Evolutionary conservation across 257 asterid genomes (phyloP).

Genomic region (Lavandula angustifolia): DNA sequence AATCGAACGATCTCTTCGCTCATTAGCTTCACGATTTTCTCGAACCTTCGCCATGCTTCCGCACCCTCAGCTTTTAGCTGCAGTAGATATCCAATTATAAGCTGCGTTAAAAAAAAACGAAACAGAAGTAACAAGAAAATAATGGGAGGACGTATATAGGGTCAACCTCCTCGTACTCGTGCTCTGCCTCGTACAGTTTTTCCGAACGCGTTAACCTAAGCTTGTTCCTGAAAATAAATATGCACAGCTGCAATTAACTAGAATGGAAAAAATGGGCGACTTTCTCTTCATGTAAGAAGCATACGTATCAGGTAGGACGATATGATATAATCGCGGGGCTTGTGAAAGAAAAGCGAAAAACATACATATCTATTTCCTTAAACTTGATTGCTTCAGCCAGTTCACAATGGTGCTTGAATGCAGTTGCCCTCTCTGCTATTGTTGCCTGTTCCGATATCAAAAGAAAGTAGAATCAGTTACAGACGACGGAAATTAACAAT

Average conservation of each 20-base stretch:
- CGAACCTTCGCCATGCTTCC: conserved; percentile 74
- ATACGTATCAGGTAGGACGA: too few species aligned
- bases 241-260: conserved; percentile 17
- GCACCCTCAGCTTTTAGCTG: conserved; percentile 73
- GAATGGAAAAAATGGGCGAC: neutral
- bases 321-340: too few species aligned
- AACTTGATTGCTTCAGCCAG: conserved; percentile 88
- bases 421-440: conserved; percentile 81
- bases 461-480: conserved; percentile 22
- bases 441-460: conserved; percentile 67
- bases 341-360: neutral
- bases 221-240: conserved; percentile 70
- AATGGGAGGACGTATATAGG: neutral
- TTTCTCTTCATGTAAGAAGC: too few species aligned
- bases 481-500: conserved; percentile 7
- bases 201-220: conserved; percentile 80
- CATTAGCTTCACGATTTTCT: conserved; percentile 74
- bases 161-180: conserved; percentile 88
- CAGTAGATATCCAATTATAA: conserved; percentile 29
- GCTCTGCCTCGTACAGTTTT: conserved; percentile 79
- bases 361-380: conserved; percentile 98
- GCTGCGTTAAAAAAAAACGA: neutral
- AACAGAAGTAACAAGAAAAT: conserved; percentile 6
- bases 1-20: conserved; percentile 78
- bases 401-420: conserved; percentile 83